A percentile compares a stretch with the other conserved stretches of the same genome.
Conservation (phyloP, 805 yeast species). For the Pichia heedii region DNA sequence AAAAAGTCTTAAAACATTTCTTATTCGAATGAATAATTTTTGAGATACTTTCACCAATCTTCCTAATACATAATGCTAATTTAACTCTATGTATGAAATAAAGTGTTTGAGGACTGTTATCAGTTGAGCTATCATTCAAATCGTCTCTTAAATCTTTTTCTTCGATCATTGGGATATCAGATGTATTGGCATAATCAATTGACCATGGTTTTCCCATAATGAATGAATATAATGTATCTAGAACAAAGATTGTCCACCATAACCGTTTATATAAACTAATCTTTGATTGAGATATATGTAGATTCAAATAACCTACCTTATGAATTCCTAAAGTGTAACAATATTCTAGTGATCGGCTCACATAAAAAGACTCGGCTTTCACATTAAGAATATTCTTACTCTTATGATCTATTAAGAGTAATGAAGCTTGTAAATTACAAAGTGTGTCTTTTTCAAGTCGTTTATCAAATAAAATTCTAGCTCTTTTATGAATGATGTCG, state of each 20-base stretch:
- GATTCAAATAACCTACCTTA: conserved; percentile 26
- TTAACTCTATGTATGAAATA: conserved; percentile 55
- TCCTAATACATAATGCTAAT: conserved; percentile 57
- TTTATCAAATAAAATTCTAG: conserved; percentile 66
- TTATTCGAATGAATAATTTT: conserved; percentile 23
- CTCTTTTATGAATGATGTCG: conserved; percentile 57
- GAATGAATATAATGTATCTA: conserved; percentile 59
- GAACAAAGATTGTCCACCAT: conserved; percentile 70
- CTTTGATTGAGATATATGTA: not conserved
- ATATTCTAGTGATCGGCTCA: conserved; percentile 55
- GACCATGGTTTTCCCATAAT: conserved; percentile 63
- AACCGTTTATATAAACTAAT: conserved; percentile 45
- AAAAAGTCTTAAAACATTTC: conserved; percentile 8
- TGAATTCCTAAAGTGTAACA: conserved; percentile 77
- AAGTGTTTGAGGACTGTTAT: conserved; percentile 33
- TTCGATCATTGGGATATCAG: conserved; percentile 70
- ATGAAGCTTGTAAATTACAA: conserved; percentile 49
- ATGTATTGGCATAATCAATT: conserved; percentile 51
- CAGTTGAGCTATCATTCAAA: conserved; percentile 33
- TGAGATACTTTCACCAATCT: conserved; percentile 28
- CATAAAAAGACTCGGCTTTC: conserved; percentile 55
- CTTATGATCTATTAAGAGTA: conserved; percentile 58
- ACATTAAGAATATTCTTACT: conserved; percentile 62
- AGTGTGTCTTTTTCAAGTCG: conserved; percentile 59
- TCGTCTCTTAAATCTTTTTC: conserved; percentile 56